A percentile compares a stretch with the other conserved stretches of the same genome.
Conservation (phyloP, 345 rosid species). For the Pugionium cornutum region DNA sequence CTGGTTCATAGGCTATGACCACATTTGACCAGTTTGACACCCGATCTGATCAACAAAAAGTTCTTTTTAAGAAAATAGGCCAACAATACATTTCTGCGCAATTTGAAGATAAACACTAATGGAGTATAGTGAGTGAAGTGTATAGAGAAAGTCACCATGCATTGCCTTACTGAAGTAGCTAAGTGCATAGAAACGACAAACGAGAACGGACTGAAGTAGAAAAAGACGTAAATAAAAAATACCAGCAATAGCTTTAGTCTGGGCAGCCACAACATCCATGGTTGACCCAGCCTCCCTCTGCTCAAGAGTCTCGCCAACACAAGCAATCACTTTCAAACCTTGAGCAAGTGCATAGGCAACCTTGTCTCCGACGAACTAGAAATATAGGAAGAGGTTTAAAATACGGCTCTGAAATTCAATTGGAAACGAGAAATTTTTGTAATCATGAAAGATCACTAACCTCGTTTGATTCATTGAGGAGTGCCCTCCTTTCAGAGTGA, state of each 20-base stretch:
- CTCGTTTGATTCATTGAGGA: conserved; percentile 72
- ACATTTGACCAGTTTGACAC: conserved; percentile 68
- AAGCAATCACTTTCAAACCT: conserved; percentile 93
- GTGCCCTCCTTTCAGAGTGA: conserved; percentile 83
- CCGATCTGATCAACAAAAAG: conserved; percentile 39
- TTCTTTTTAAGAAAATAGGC: background rate
- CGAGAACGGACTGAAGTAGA: background rate
- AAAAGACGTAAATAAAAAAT: conserved; percentile 8
- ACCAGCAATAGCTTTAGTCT: conserved; percentile 95
- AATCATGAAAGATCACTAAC: conserved; percentile 39
- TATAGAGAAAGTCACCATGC: too few species aligned
- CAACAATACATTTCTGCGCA: background rate
- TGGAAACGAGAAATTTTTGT: background rate
- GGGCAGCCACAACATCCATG: conserved; percentile 84
- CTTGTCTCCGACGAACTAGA: conserved; percentile 88
- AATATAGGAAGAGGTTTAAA: conserved; percentile 17
- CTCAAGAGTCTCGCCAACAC: conserved; percentile 93
- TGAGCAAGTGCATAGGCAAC: conserved; percentile 87
- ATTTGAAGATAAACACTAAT: background rate
- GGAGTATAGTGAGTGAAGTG: background rate
- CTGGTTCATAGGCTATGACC: conserved; percentile 89
- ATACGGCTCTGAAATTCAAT: background rate
- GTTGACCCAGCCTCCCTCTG: conserved; percentile 86
- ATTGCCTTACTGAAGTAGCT: background rate
- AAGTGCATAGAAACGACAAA: background rate